A percentile compares a stretch with the other conserved stretches of the same genome.
phyloP scores from a whole-genome alignment of 2,329 filamentous ascomycete genomes.

The Immersiporthe knoxdaviesiana region DNA sequence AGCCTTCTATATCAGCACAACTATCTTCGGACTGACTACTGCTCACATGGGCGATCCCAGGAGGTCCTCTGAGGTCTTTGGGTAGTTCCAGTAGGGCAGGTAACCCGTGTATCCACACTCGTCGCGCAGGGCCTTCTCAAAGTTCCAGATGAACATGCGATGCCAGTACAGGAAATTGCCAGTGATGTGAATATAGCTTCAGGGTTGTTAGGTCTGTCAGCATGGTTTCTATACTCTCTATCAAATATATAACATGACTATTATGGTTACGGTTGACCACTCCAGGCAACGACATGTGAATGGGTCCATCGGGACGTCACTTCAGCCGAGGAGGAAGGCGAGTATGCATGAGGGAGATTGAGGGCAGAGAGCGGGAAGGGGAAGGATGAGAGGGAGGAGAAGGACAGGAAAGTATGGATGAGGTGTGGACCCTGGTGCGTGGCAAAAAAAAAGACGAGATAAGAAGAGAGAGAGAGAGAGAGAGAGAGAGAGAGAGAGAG shows the following conservation, averaged over 20 bases:
- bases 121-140: slow-evolving; percentile 39
- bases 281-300: background rate
- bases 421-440: background rate
- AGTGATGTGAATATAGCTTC: slow-evolving; percentile 23
- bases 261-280: background rate
- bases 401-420: background rate
- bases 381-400: too few species aligned
- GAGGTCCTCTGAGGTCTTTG: slow-evolving; percentile 41
- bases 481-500: background rate
- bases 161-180: slow-evolving; percentile 39
- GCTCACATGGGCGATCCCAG: slow-evolving; percentile 42
- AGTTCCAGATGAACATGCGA: slow-evolving; percentile 37
- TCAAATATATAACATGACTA: background rate
- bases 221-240: background rate
- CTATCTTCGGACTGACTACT: too few species aligned
- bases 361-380: background rate
- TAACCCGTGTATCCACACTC: slow-evolving; percentile 44
- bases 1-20: background rate
- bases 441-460: background rate
- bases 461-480: background rate
- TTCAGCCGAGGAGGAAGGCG: background rate
- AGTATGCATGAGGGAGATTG: background rate
- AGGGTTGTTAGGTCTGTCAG: background rate
- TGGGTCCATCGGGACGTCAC: background rate
- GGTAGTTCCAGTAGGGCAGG: slow-evolving; percentile 53